Percentiles rank a stretch among this genome's conserved stretches.
Conservation (phyloP, 495 filamentous ascomycete genomes). For the Podospora comata region DNA sequence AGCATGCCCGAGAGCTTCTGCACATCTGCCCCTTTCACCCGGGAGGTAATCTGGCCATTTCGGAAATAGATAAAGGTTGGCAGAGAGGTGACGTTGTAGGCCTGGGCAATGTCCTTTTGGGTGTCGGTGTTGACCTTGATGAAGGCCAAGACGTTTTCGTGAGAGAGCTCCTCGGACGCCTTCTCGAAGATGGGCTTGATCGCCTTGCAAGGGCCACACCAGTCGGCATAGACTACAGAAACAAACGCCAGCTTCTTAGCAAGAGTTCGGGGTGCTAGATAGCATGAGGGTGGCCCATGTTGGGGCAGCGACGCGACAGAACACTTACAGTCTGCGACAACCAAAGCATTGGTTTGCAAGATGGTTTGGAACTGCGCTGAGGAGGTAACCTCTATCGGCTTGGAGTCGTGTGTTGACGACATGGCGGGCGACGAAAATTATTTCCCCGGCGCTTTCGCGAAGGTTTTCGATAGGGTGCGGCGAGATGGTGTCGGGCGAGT, state of each 20-base stretch:
- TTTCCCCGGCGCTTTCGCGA: background rate
- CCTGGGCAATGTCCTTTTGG: conserved; percentile 67
- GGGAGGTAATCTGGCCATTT: conserved; percentile 59
- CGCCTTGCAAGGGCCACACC: conserved; percentile 80
- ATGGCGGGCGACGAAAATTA: conserved; percentile 34
- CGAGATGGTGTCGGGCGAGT: background rate
- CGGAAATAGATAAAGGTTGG: conserved; percentile 94
- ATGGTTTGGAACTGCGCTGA: conserved; percentile 66
- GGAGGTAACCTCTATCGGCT: conserved; percentile 68
- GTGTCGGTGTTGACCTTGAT: conserved; percentile 80
- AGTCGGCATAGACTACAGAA: conserved; percentile 75
- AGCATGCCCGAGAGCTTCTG: conserved; percentile 64
- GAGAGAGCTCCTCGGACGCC: conserved; percentile 67
- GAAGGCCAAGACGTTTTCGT: conserved; percentile 72
- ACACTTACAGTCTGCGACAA: conserved; percentile 81
- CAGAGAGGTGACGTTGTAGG: conserved; percentile 67
- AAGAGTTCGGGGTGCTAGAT: background rate
- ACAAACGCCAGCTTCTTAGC: conserved; percentile 9
- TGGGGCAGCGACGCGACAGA: conserved; percentile 15
- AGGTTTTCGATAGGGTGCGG: background rate
- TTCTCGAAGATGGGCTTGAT: conserved; percentile 83
- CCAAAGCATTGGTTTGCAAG: conserved; percentile 63
- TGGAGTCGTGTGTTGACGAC: conserved; percentile 37
- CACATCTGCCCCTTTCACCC: conserved; percentile 71
- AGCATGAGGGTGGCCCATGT: conserved; percentile 7